phyloP scores from a whole-genome alignment of 208 protist species.

The Giardia duodenalis region DNA sequence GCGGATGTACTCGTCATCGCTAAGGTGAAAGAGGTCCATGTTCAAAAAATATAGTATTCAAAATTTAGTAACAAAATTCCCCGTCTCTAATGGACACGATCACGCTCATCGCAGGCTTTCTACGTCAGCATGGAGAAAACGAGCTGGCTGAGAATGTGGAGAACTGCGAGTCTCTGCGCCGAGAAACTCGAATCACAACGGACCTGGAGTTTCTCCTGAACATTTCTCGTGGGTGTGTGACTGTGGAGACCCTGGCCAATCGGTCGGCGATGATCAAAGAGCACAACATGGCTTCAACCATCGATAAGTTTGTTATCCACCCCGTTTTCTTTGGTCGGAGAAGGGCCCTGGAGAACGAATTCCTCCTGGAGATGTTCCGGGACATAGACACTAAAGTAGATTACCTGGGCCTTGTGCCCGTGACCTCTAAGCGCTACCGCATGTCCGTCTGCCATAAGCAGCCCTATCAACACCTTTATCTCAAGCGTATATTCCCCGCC shows the following conservation, averaged over 20 bases:
- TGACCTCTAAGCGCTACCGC: not conserved
- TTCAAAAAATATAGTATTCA: too few species aligned
- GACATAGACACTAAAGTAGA: not conserved
- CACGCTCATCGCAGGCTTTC: not conserved
- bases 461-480: not conserved
- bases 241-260: not conserved
- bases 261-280: not conserved
- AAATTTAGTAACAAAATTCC: not conserved
- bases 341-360: not conserved
- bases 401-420: not conserved
- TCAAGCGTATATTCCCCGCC: not conserved
- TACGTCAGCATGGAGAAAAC: not conserved
- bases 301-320: not conserved
- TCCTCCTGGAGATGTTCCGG: not conserved
- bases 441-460: not conserved
- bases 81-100: not conserved
- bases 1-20: not conserved
- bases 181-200: not conserved
- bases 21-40: too few species aligned
- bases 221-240: not conserved
- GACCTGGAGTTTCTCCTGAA: slow-evolving; percentile 5
- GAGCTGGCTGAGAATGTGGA: not conserved
- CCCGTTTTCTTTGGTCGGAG: not conserved
- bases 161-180: not conserved
- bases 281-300: not conserved